A percentile compares a stretch with the other conserved stretches of the same genome.
phyloP scores from a whole-genome alignment of 768 basidiomycete species.

The Suillus subaureus region DNA sequence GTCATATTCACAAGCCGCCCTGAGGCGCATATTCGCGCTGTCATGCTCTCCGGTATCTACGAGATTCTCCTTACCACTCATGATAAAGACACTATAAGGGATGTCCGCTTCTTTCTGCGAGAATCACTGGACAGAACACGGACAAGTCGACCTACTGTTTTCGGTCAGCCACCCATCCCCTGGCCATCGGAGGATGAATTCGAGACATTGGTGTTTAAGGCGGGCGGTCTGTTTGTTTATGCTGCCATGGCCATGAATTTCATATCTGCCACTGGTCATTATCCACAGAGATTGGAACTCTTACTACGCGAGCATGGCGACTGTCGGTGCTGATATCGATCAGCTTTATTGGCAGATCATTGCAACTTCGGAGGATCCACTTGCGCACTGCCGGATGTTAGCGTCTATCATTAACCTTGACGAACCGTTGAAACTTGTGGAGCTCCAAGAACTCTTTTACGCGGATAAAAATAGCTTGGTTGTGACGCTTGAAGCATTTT shows the following conservation, averaged over 20 bases:
- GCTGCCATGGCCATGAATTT: slow-evolving; percentile 21
- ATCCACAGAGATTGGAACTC: neutral
- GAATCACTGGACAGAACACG: slow-evolving; percentile 16
- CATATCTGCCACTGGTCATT: slow-evolving; percentile 5
- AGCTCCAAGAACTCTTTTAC: neutral
- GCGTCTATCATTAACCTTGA: neutral
- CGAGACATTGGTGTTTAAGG: slow-evolving; percentile 15
- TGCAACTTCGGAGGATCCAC: neutral
- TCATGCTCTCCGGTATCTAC: slow-evolving; percentile 8
- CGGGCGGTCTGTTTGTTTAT: slow-evolving; percentile 19
- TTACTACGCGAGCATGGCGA: neutral
- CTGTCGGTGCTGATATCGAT: neutral
- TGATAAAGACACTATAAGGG: slow-evolving; percentile 12
- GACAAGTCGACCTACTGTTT: neutral
- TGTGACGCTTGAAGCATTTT: neutral
- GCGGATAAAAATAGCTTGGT: neutral
- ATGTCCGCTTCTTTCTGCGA: slow-evolving; percentile 17
- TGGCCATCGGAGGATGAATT: slow-evolving; percentile 22
- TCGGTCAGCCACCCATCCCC: slow-evolving; percentile 7
- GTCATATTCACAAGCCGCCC: neutral
- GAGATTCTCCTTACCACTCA: slow-evolving; percentile 9
- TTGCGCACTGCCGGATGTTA: neutral
- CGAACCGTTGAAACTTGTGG: neutral
- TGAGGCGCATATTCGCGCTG: neutral
- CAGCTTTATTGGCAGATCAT: neutral